These are phyloP conservation scores for Scleromitrula shiraiana DNA, from an alignment of 2,329 filamentous ascomycete genomes.

Conservation along the genomic window DNA sequence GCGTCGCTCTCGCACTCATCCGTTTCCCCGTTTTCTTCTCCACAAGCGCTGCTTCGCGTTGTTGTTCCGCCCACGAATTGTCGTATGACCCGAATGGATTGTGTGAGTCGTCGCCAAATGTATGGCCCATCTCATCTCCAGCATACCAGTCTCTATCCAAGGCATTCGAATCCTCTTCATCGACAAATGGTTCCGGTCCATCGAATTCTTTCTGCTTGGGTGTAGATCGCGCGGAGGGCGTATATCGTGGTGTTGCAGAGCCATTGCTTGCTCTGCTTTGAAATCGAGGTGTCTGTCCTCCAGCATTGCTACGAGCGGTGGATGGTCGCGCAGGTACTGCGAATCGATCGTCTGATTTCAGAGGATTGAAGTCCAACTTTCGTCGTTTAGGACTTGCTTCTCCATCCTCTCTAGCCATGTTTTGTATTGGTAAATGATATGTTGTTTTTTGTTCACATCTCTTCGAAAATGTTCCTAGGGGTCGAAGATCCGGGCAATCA, in stretches of 20 bases:
- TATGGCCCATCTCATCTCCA: conserved; percentile 75
- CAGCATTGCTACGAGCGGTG: conserved; percentile 14
- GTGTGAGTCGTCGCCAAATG: conserved; percentile 85
- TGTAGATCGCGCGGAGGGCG: conserved; percentile 30
- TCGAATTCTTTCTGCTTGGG: conserved; percentile 52
- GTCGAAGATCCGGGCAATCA: neutral
- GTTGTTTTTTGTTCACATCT: neutral
- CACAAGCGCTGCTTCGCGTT: conserved; percentile 65
- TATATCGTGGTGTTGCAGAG: conserved; percentile 29
- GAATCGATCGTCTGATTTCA: conserved; percentile 48
- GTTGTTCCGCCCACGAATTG: conserved; percentile 58
- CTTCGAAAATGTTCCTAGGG: neutral
- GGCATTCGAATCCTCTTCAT: conserved; percentile 62
- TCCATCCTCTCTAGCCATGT: conserved; percentile 34
- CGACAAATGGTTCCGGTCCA: conserved; percentile 50
- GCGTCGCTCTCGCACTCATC: conserved; percentile 66
- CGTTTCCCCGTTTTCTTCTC: conserved; percentile 73
- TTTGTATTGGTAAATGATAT: neutral
- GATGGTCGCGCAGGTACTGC: conserved; percentile 29
- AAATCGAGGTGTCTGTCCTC: conserved; percentile 31
- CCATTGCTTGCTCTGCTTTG: conserved; percentile 29
- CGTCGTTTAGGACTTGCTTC: conserved; percentile 52
- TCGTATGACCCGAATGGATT: conserved; percentile 80
- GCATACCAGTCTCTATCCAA: conserved; percentile 91
- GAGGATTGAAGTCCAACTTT: conserved; percentile 52